phyloP scores from a whole-genome alignment of 2,329 filamentous ascomycete species.

The Camptophora hylomeconis region DNA sequence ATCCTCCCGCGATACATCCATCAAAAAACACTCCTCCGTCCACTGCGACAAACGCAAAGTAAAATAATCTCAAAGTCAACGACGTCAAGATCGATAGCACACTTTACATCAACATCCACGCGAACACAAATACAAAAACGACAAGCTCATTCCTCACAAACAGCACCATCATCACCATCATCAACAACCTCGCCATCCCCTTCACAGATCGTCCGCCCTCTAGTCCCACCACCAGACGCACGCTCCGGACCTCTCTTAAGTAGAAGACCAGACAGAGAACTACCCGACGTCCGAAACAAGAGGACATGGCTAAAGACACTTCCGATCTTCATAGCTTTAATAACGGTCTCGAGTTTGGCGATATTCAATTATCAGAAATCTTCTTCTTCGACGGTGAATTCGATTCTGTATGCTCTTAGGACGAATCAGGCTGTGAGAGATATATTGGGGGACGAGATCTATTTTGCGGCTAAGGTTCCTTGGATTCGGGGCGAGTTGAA shows the following conservation, averaged over 20 bases:
- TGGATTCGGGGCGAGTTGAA: conserved; percentile 85
- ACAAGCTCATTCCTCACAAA: conserved; percentile 1
- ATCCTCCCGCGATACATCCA: no score
- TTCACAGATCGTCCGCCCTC: conserved; percentile 6
- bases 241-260: conserved; percentile 39
- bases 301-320: conserved; percentile 56
- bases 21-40: no score
- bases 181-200: not conserved
- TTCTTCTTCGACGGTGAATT: conserved; percentile 72
- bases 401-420: conserved; percentile 82
- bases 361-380: conserved; percentile 99
- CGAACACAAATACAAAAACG: no score
- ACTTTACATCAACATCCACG: no score
- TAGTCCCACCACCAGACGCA: conserved; percentile 35
- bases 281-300: conserved; percentile 39
- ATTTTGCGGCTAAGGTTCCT: conserved; percentile 64
- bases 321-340: conserved; percentile 64
- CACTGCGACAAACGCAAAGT: no score
- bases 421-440: conserved; percentile 63
- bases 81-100: no score
- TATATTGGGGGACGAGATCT: conserved; percentile 74
- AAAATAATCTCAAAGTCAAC: no score
- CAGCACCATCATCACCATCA: no score
- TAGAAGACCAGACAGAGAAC: conserved; percentile 39
- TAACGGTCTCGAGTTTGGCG: conserved; percentile 59